These are phyloP conservation scores for Pythium periplocum DNA, from an alignment of 352 stramenopile genomes.

Conservation along the genomic window DNA sequence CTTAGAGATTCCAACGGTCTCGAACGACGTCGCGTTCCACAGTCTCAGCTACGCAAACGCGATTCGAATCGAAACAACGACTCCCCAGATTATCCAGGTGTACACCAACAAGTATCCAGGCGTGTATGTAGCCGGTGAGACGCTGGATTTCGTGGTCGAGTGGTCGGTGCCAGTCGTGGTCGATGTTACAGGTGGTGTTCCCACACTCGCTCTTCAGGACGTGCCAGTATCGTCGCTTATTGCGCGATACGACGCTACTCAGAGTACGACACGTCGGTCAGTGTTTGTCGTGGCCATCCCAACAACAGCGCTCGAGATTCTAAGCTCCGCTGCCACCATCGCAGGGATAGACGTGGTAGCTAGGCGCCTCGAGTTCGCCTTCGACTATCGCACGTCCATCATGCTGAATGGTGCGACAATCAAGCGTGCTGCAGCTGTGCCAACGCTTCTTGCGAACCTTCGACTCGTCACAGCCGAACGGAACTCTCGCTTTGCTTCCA, in stretches of 20 bases:
- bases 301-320: neutral
- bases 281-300: conserved; percentile 32
- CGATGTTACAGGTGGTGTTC: conserved; percentile 21
- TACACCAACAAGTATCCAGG: conserved; percentile 60
- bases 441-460: conserved; percentile 37
- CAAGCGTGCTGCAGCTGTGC: conserved; percentile 23
- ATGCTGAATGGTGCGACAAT: conserved; percentile 52
- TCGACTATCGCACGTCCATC: conserved; percentile 31
- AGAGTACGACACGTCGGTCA: conserved; percentile 29
- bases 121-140: conserved; percentile 51
- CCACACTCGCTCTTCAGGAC: conserved; percentile 10
- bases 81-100: conserved; percentile 33
- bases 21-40: conserved; percentile 26
- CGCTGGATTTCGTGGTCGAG: conserved; percentile 51
- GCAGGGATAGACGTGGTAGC: neutral
- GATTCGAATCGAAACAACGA: conserved; percentile 41
- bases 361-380: conserved; percentile 30
- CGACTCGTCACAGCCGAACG: conserved; percentile 25
- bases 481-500: conserved; percentile 38
- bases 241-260: conserved; percentile 33
- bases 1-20: conserved; percentile 7
- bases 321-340: conserved; percentile 6
- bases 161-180: conserved; percentile 50
- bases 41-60: conserved; percentile 57
- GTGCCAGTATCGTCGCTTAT: conserved; percentile 28